Conservation (phyloP, 1,284 basidiomycete genomes). For the Leccinum colubrinum region DNA sequence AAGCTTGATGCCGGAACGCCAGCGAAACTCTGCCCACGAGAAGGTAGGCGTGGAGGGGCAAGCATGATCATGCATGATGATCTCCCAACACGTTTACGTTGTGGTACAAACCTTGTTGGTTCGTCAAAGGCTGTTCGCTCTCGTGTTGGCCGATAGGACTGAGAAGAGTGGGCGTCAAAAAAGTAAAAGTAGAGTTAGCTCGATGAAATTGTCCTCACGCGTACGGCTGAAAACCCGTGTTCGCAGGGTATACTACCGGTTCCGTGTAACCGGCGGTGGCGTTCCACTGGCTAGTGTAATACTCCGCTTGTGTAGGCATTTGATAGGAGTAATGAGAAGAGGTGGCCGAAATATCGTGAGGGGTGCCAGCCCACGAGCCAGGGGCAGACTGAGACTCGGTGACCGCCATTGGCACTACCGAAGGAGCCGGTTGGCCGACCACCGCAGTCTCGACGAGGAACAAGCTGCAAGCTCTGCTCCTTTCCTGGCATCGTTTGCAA, state of each 20-base stretch:
- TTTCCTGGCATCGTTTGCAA: slow-evolving; percentile 21
- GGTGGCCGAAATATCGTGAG: slow-evolving; percentile 9
- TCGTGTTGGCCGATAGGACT: slow-evolving; percentile 10
- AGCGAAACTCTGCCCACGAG: slow-evolving; percentile 1
- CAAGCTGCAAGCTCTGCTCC: slow-evolving; percentile 18
- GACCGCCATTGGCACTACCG: not conserved
- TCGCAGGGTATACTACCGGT: slow-evolving; percentile 7
- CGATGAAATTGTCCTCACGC: slow-evolving; percentile 12
- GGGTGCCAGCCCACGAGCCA: slow-evolving; percentile 15
- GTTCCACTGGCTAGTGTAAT: not conserved
- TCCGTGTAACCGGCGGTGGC: not conserved
- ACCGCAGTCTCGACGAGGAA: slow-evolving; percentile 11
- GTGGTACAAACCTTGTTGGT: slow-evolving; percentile 3
- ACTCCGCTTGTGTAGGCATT: slow-evolving; percentile 1
- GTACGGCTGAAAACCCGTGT: slow-evolving; percentile 12
- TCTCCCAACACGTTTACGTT: slow-evolving; percentile 8
- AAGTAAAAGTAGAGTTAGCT: not conserved
- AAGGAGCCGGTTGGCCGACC: slow-evolving; percentile 9
- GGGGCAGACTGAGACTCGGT: not conserved
- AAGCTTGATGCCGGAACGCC: not conserved
- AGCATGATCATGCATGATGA: slow-evolving; percentile 5
- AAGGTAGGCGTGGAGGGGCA: slow-evolving; percentile 2
- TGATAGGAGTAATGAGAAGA: slow-evolving; percentile 1
- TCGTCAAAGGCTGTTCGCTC: slow-evolving; percentile 11
- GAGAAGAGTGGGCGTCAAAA: slow-evolving; percentile 5